phyloP scores from a whole-genome alignment of 768 basidiomycete genomes.

The Lyophyllum atratum region DNA sequence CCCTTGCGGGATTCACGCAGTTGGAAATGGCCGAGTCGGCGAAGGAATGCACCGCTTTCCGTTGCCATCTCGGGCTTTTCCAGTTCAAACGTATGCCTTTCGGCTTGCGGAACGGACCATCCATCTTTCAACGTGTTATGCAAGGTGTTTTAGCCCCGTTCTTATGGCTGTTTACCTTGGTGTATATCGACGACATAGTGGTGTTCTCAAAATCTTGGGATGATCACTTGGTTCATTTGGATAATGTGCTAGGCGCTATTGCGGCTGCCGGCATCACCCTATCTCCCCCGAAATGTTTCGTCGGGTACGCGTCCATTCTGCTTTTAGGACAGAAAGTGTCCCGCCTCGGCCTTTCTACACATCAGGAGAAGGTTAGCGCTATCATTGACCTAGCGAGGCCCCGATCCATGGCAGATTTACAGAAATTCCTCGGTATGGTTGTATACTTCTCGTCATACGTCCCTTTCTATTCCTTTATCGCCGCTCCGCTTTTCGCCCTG shows the following conservation, averaged over 20 bases:
- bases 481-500: constrained; percentile 32
- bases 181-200: constrained; percentile 46
- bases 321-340: constrained; percentile 44
- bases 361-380: constrained; percentile 36
- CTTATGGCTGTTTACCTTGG: constrained; percentile 39
- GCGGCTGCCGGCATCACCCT: constrained; percentile 29
- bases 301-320: constrained; percentile 31
- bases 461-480: constrained; percentile 35
- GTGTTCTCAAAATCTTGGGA: constrained; percentile 29
- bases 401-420: constrained; percentile 23
- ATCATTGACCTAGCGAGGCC: constrained; percentile 32
- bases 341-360: constrained; percentile 34
- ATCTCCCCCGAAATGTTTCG: constrained; percentile 34
- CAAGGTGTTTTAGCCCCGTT: constrained; percentile 33
- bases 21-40: constrained; percentile 27
- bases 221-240: constrained; percentile 32
- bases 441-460: constrained; percentile 39
- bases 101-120: constrained; percentile 35
- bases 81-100: constrained; percentile 47
- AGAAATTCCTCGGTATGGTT: constrained; percentile 37
- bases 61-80: constrained; percentile 37
- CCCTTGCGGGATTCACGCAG: constrained; percentile 42
- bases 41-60: constrained; percentile 36
- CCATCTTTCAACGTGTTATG: constrained; percentile 44
- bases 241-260: constrained; percentile 30